phyloP scores from a whole-genome alignment of 768 basidiomycete species.

The Gloeostereum incarnatum region DNA sequence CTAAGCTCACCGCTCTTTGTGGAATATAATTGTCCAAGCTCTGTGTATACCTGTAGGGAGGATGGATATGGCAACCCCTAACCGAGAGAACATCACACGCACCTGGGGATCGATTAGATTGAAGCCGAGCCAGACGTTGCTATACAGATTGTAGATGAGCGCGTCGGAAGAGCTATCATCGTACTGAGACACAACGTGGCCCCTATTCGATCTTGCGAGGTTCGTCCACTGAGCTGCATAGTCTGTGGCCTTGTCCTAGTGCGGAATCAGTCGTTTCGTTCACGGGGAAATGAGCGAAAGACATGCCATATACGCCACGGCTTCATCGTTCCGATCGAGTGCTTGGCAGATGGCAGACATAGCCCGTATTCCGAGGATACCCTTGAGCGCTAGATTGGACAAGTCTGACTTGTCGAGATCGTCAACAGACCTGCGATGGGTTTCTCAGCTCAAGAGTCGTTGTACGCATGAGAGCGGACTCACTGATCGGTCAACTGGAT shows the following conservation, averaged over 20 bases:
- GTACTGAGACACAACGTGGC: slow-evolving; percentile 5
- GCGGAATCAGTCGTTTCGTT: too few relatives aligned
- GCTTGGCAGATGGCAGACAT: slow-evolving; percentile 10
- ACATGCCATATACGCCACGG: slow-evolving; percentile 5
- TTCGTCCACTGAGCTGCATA: slow-evolving; percentile 6
- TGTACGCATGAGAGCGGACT: background rate
- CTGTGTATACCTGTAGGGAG: too few relatives aligned
- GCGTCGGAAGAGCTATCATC: slow-evolving; percentile 14
- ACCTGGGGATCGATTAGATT: slow-evolving; percentile 17
- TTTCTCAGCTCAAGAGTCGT: background rate
- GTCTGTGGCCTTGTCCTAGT: slow-evolving; percentile 2
- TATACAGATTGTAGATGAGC: slow-evolving; percentile 30
- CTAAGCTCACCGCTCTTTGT: too few relatives aligned
- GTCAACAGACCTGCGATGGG: slow-evolving; percentile 1
- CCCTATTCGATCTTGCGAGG: slow-evolving; percentile 4
- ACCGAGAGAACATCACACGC: too few relatives aligned
- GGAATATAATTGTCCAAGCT: too few relatives aligned
- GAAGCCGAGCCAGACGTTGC: slow-evolving; percentile 24
- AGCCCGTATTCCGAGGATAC: slow-evolving; percentile 9
- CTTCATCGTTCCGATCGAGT: slow-evolving; percentile 3
- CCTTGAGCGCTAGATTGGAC: slow-evolving; percentile 12
- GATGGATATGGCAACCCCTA: too few relatives aligned
- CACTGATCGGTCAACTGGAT: slow-evolving; percentile 5
- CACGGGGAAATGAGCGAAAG: background rate
- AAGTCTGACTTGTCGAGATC: background rate